Conservation (phyloP, 768 basidiomycete species). For the Phylloporus scabripes region DNA sequence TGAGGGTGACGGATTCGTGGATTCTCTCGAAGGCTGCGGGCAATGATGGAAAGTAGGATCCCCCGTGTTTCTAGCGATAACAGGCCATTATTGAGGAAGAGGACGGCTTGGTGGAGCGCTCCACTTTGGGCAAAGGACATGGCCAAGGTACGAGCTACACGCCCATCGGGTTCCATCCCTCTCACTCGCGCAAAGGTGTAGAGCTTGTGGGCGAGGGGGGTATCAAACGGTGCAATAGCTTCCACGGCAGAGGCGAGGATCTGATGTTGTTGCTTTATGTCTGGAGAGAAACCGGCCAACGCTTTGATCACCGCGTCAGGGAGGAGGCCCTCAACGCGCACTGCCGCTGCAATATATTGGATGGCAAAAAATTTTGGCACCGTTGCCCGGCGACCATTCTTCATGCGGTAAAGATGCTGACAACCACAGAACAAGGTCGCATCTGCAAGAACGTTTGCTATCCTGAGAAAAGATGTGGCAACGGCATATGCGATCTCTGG, state of each 20-base stretch:
- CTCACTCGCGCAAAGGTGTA: conserved; percentile 28
- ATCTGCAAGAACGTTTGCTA: conserved; percentile 39
- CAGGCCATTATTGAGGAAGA: conserved; percentile 30
- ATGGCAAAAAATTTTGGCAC: conserved; percentile 11
- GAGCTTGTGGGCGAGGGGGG: conserved; percentile 29
- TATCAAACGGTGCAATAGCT: conserved; percentile 25
- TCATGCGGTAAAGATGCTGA: conserved; percentile 27
- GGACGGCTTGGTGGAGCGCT: conserved; percentile 23
- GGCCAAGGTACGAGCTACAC: conserved; percentile 28
- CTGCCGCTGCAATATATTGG: conserved; percentile 26
- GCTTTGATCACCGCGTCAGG: conserved; percentile 28
- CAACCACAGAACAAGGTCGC: conserved; percentile 34
- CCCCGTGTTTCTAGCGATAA: conserved; percentile 32
- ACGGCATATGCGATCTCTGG: conserved; percentile 29
- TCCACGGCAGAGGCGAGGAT: conserved; percentile 22
- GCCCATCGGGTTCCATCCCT: conserved; percentile 20
- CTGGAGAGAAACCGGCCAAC: conserved; percentile 24
- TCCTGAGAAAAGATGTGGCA: conserved; percentile 40
- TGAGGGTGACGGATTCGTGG: conserved; percentile 29
- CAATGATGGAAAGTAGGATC: conserved; percentile 35
- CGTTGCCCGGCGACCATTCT: conserved; percentile 1
- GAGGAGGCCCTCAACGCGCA: conserved; percentile 24
- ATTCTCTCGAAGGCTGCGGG: conserved; percentile 34
- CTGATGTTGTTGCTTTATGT: conserved; percentile 21
- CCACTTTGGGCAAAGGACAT: conserved; percentile 26